Evolutionary conservation across 306 rosid genomes (phyloP).

Genomic region (Inga leiocalycina): DNA sequence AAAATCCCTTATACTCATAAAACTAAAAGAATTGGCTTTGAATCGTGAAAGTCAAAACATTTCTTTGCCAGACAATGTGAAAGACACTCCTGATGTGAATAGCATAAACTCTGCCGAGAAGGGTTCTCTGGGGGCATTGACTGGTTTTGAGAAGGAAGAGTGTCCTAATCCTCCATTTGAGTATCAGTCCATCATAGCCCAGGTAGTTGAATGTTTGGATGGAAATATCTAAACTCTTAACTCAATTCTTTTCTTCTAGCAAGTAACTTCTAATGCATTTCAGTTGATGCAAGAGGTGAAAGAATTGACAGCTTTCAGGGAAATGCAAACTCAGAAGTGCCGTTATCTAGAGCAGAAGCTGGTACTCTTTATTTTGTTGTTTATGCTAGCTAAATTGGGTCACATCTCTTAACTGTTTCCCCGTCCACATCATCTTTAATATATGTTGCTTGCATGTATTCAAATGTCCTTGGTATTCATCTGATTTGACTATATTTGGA

Average conservation of each 20-base stretch:
- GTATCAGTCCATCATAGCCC: slow-evolving; percentile 27
- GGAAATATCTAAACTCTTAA: slow-evolving; percentile 1
- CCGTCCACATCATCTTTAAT: slow-evolving; percentile 15
- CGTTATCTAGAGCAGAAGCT: slow-evolving; percentile 55
- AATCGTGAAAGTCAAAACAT: slow-evolving; percentile 33
- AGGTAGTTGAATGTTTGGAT: slow-evolving; percentile 43
- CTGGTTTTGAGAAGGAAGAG: slow-evolving; percentile 40
- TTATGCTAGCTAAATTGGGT: slow-evolving; percentile 20
- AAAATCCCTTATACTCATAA: slow-evolving; percentile 40
- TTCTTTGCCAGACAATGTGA: slow-evolving; percentile 24
- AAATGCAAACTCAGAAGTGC: slow-evolving; percentile 44
- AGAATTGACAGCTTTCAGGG: slow-evolving; percentile 48
- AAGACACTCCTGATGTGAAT: slow-evolving; percentile 13
- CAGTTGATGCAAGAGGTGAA: slow-evolving; percentile 59
- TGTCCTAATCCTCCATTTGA: slow-evolving; percentile 30
- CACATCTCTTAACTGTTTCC: slow-evolving; percentile 21
- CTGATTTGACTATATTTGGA: slow-evolving; percentile 16
- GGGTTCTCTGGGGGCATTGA: slow-evolving; percentile 9
- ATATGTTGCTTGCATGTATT: slow-evolving; percentile 22
- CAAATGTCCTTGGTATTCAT: slow-evolving; percentile 2
- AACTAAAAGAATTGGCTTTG: slow-evolving; percentile 58
- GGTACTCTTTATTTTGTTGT: slow-evolving; percentile 46
- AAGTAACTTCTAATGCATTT: slow-evolving; percentile 20
- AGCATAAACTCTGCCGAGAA: not conserved
- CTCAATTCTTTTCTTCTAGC: slow-evolving; percentile 3